Evolutionary conservation across 345 rosid genomes (phyloP), one percentile per base, ranked within the genome.

Genomic region (Syzygium jambos): DNA sequence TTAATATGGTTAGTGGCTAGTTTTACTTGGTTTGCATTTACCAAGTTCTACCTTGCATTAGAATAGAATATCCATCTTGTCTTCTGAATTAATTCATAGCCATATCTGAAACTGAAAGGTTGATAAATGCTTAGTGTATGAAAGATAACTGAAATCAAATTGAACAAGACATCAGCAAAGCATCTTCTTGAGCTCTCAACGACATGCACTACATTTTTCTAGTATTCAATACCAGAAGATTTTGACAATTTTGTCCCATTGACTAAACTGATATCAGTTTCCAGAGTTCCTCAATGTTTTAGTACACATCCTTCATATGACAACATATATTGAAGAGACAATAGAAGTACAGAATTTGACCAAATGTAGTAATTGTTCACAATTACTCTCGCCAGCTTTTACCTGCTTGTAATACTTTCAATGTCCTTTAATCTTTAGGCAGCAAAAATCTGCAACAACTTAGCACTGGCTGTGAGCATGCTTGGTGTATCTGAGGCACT

Each of bases 401-500:
- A 13, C 80, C 80, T 19, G 13, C 80, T 68, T 68, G 80, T 68
- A 68, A 68, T 21, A 68, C 25, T 9, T 68, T 15, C 80, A 17
- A 29, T 77, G 30, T 38, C 68, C 46, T 85, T 13, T 46, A 59
- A 54, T 15, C 86, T 49, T 34, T 89, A 96, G 99, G 98, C 96
- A 86, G 99, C 99, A 89, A 97, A 97, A 92, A 90, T 97, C 82
- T 97, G 99, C 93, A 97, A 96, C 90, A 97, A 97, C 92, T 91
- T 97, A 90, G 98, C 98, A 87, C 88, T 97, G 97, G 98, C 97
- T 49, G 97, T 97, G 86, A 94, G 98, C 87, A 97, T 96, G 99
- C 95, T 95, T 41, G 99, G 98, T 52, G 94, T 93, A 78, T 96
- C 98, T 46, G 99, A 97, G 92, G 98, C 99, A 51, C 93, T 97